Evolutionary conservation across 441 rosid genomes (phyloP), one percentile per base, ranked within the genome.

Genomic region (Viola pubescens): DNA sequence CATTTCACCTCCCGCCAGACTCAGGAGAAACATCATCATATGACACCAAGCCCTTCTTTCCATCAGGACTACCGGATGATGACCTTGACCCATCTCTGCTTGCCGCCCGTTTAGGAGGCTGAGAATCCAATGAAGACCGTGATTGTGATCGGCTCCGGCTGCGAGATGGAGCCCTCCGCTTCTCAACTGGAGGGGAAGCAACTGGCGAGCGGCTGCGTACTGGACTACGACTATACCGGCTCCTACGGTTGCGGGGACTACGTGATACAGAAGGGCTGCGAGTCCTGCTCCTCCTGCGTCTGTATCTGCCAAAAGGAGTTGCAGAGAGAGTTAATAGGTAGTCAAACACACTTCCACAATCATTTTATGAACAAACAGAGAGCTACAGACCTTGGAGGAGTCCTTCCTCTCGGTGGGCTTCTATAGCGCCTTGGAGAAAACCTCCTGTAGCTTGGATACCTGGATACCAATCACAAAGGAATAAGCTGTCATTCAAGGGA

Each of bases 371-470:
- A 45, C 14, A 56, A 42, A 7, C 3, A 40, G 45, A 12, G 64
- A 8, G 68, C 49, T 39, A 58, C 65, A 43, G 14, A 94, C 98
- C 98, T 90, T 34, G 79, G 91, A 60, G 97, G 89, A 64, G 89
- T 83, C 79, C 97, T 84, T 79, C 84, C 89, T 72, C 96, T 81
- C 48, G 78, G 79, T 16, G 96, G 95, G 61, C 94, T 86, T 70
- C 94, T 78, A 57, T 58, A 85, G 13, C 89, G 95, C 84, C 95
- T 81, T 5, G 98, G 97, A 5, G 99, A 94, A 72, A 71, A 83
- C 78, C 99, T 82, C 69, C 89, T 76, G 78, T 77, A 82, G 67
- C 76, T 77, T 58, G 86, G 63, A 68, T 70, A 94, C 65, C 99
- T 90, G 62, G 39, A 55, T 52, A 43, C 37, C 45, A 42, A 45